Base-by-base conservation (phyloP, 495 filamentous ascomycete genomes). In the Xylaria longipes region DNA sequence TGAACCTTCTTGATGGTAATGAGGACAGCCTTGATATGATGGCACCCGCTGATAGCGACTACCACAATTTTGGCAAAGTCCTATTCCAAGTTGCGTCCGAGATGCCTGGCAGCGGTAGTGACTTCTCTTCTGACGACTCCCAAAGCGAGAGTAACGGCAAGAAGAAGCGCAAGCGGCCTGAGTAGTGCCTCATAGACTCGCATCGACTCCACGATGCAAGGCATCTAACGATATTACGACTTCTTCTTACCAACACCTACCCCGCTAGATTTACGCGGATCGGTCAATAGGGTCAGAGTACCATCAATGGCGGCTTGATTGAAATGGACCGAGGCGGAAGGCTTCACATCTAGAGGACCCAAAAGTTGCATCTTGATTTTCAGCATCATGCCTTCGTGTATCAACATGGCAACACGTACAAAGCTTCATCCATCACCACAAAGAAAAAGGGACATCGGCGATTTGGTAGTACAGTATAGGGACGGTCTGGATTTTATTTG, bases 1-100 rank as follows among this genome's bases (percentile, higher is more conserved):
- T 98, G 93, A 91, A 92, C 71, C 86, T 98, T 70, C 83, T 97
- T 50, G 92, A 97, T 66, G 85, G 87, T 22, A 91, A 92, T 45
- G 79, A 85, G 5, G 76, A 78, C 22, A 69, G 74, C 76, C 84
- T 64, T 76, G 84, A 72, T 76, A 79, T 68, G 82, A 85, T 75
- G 65, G 79, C 82, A 12, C 79, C 84, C 27, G 87, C 87, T 65
- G 87, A 90, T 64, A 83, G 82, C 27, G 91, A 93, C 63, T 87
- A 90, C 58, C 84, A 84, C 71, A 82, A 84, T 22, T 83, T 93
- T n/a, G 91, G 92, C 60, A 86, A 86, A 69, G 89, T 91, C 17
- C 89, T 97, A 48, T 97, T 93, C 82, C 90, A 93, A 77, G 88
- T 93, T 39, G 90, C 92, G 37, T 86, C 89, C 71, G 89, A 91